These are phyloP conservation scores for Mortierella alpina DNA, from an alignment of 192 early-diverging fungal genomes.

Conservation along the genomic window DNA sequence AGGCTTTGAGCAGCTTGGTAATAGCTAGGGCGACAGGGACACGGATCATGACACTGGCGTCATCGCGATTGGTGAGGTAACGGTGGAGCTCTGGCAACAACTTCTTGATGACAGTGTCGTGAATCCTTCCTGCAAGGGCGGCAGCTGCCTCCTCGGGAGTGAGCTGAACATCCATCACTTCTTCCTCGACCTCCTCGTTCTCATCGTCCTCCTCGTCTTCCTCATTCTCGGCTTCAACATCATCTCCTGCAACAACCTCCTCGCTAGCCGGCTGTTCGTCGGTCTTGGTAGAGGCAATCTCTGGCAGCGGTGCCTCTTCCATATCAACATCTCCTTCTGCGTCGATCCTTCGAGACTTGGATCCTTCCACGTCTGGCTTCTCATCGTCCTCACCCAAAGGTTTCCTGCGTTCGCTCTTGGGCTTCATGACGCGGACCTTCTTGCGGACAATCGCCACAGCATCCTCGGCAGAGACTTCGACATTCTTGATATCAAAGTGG, in stretches of 20 bases:
- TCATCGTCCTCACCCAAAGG: conserved; percentile 24
- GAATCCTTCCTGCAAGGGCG: conserved; percentile 63
- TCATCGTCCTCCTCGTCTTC: conserved; percentile 47
- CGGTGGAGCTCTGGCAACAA: conserved; percentile 87
- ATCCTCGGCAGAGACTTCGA: conserved; percentile 60
- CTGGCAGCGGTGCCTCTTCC: conserved; percentile 52
- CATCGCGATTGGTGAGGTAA: conserved; percentile 75
- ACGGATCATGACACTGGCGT: conserved; percentile 81
- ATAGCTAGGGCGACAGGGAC: conserved; percentile 90
- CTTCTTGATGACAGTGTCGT: conserved; percentile 76
- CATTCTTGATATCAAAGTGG: conserved; percentile 86
- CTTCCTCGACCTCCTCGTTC: conserved; percentile 43
- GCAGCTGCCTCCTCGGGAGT: conserved; percentile 48
- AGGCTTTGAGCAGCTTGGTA: conserved; percentile 80
- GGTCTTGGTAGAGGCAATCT: conserved; percentile 17
- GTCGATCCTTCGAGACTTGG: conserved; percentile 13
- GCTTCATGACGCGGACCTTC: conserved; percentile 21
- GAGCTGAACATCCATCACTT: conserved; percentile 47
- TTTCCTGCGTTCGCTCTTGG: conserved; percentile 27
- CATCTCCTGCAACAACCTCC: conserved; percentile 46
- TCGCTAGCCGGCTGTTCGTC: not conserved
- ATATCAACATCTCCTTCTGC: conserved; percentile 56
- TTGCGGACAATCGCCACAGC: conserved; percentile 28
- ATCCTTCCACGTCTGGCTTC: conserved; percentile 54
- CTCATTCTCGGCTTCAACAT: conserved; percentile 47